A percentile compares a stretch with the other conserved stretches of the same genome.
Evolutionary conservation across 2,329 filamentous ascomycete genomes (phyloP).

Genomic region (Aquanectria penicillioides): DNA sequence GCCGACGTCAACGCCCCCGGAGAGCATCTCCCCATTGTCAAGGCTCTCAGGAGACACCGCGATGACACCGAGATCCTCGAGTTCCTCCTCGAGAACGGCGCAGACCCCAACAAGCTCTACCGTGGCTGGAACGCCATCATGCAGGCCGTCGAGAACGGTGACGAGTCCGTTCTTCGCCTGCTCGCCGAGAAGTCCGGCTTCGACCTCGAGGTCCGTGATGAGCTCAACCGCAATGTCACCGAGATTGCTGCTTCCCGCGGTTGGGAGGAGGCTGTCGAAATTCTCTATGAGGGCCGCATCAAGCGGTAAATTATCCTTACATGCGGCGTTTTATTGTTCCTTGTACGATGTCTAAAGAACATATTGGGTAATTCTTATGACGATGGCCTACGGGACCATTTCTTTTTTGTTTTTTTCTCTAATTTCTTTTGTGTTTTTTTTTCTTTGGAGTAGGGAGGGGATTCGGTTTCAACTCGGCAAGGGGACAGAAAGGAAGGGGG

Average conservation of each 20-base stretch:
- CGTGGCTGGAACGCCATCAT: conserved; percentile 73
- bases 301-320: conserved; percentile 23
- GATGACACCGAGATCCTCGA: conserved; percentile 69
- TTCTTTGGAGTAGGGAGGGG: conserved; percentile 32
- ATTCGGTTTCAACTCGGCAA: conserved; percentile 28
- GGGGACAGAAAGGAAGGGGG: conserved; percentile 2
- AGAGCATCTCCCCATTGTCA: conserved; percentile 77
- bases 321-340: conserved; percentile 2
- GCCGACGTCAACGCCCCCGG: conserved; percentile 75
- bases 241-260: conserved; percentile 68
- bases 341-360: conserved; percentile 35
- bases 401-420: too few species aligned
- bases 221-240: conserved; percentile 62
- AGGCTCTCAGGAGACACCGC: conserved; percentile 69
- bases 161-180: conserved; percentile 62
- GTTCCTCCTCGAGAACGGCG: conserved; percentile 70
- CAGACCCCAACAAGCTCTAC: conserved; percentile 75
- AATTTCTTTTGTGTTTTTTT: too few species aligned
- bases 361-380: conserved; percentile 23
- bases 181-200: conserved; percentile 60
- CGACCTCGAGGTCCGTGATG: conserved; percentile 63
- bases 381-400: conserved; percentile 16
- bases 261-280: conserved; percentile 65
- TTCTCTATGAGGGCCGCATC: conserved; percentile 47
- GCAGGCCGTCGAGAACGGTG: conserved; percentile 73